Evolutionary conservation across 2,329 filamentous ascomycete genomes (phyloP), one percentile per base, ranked within the genome.

Genomic region (Clarireedia homoeocarpa): DNA sequence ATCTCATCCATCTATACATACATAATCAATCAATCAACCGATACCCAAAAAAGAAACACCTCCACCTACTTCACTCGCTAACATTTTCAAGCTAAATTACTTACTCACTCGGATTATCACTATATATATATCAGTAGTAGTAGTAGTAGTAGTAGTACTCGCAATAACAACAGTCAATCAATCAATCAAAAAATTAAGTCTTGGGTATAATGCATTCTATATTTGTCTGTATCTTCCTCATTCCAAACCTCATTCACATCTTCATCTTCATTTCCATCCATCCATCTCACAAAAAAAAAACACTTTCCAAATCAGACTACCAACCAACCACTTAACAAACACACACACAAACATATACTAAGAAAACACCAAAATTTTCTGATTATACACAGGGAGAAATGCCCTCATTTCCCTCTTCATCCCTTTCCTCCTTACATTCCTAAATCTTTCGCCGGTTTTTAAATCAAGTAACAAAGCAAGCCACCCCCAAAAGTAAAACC

Each of bases 161-260:
- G 26, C 5, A 27, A 7, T 27, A 27, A 7, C 26, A 27, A 27
- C 26, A 27, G 20, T 38, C 9, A 38, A 2, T 38, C 36, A 15
- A 40, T 10, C 9, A 44, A 40, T 40, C 12, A n/a, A 14, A 53
- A 49, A 42, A 14, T 4, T 36, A 49, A 24, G 5, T 24, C 20
- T 48, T 38, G 57, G 59, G 60, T 62, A 62, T 62, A 58, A 61
- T 55, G 55, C 48, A 57, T 45, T 62, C 60, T 61, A 62, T 59
- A 54, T 55, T 61, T 56, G 20, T 48, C 49, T 20, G 23, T 27
- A 24, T 34, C 9, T 17, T n/a, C 17, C 24, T 55, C 47, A 20
- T 20, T 20, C 20, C 20, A 20, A 20, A 20, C 27, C 20, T 17
- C 6, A 27, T 42, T 20, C 20, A 2, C 34, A 53, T 40, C 53